Percentiles rank a stretch among this genome's conserved stretches.
Conservation (phyloP, 805 yeast genomes). For the Suhomyces faveliae region DNA sequence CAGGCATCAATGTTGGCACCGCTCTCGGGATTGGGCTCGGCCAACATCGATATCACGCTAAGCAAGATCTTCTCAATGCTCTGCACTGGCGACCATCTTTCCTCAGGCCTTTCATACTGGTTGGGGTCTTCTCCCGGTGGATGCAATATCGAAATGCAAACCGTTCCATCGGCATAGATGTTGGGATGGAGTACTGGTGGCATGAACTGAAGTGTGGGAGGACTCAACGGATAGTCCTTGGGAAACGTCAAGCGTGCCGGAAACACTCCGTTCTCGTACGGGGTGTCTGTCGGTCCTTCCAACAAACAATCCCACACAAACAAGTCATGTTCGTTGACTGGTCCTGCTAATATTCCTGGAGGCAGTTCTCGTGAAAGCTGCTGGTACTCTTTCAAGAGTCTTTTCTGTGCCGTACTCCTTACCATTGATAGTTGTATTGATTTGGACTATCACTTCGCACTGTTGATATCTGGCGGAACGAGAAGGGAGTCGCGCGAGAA, state of each 20-base stretch:
- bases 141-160: conserved; percentile 92
- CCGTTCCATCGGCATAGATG: conserved; percentile 90
- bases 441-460: too few species aligned
- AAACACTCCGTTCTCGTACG: conserved; percentile 86
- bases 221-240: conserved; percentile 76
- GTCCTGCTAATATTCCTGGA: conserved; percentile 95
- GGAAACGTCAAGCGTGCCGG: conserved; percentile 75
- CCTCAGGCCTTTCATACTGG: conserved; percentile 92
- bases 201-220: conserved; percentile 71
- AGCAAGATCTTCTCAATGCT: conserved; percentile 94
- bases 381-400: conserved; percentile 85
- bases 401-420: conserved; percentile 70
- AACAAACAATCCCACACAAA: conserved; percentile 82
- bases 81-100: conserved; percentile 97
- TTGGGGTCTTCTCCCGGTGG: conserved; percentile 97
- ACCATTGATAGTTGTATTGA: conserved; percentile 24
- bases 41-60: conserved; percentile 93
- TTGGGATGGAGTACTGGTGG: conserved; percentile 92
- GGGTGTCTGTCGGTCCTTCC: conserved; percentile 81
- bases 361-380: conserved; percentile 85
- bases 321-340: conserved; percentile 68
- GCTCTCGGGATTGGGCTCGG: conserved; percentile 94
- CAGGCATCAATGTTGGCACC: conserved; percentile 86
- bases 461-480: too few species aligned
- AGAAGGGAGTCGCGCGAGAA: too few species aligned